Base-by-base conservation (phyloP, 768 basidiomycete genomes). In the Pisolithus albus region DNA sequence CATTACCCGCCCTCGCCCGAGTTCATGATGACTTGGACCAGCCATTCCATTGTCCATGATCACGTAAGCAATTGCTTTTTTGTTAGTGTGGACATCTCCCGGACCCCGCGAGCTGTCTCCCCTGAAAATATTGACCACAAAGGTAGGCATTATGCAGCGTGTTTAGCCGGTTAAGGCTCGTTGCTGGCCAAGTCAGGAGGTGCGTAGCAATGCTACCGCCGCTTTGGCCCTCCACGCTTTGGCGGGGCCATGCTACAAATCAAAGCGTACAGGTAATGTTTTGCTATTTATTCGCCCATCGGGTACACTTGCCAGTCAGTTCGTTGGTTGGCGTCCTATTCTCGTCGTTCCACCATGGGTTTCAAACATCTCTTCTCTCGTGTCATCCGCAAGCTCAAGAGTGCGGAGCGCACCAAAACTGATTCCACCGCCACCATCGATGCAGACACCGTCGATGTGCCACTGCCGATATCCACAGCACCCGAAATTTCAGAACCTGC, bases 381-480 rank as follows among this genome's bases (percentile, higher is more conserved):
- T 36, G 32, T 51, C 6, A 26, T 51, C 34, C 19, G 50, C 36
- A 51, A 38, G n/a, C 37, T 37, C n/a, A 51, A 51, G 24, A 21
- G n/a, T 10, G 43, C 26, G 24, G 38, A 51, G 38, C 23, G 19
- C 13, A 34, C 15, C 19, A 9, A 44, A 8, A 13, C 10, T 24
- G 10, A 41, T 9, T 34, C 13, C 13, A 15, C 32, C 15, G 7
- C 21, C 37, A 16, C 11, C 37, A 10, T 34, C 36, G 16, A 32
- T 26, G 16, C 34, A n/a, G 37, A 32, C 32, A 3, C 32, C 24
- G 3, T 10, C 7, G 34, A 51, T 7, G 23, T 9, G 2, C 11
- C 23, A 36, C 32, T 38, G 24, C 21, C 37, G 18, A 28, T 18
- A 19, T 26, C 23, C 16, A 34, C 42, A 26, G n/a, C n/a, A 18